phyloP scores from a whole-genome alignment of 441 rosid species.

The Adansonia gregorii region DNA sequence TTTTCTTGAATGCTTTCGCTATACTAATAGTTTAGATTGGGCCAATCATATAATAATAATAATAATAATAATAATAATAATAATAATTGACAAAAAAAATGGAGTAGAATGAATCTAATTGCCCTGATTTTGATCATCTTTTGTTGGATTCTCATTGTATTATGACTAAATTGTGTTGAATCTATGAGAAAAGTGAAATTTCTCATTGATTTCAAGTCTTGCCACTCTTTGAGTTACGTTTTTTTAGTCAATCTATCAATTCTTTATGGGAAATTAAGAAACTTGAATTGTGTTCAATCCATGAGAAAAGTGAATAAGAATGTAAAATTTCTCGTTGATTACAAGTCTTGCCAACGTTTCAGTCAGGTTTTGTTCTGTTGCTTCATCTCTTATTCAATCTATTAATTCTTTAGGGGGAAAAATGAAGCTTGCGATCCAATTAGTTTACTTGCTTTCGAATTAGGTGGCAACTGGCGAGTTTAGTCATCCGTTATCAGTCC shows the following conservation, averaged over 20 bases:
- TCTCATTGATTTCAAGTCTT: background rate
- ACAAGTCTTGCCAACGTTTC: too few species aligned
- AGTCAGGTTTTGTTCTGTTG: too few species aligned
- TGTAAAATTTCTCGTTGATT: background rate
- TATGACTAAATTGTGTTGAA: constrained; percentile 5
- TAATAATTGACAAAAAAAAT: background rate
- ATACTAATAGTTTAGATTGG: background rate
- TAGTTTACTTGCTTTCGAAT: background rate
- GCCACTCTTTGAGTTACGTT: background rate
- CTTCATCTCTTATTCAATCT: too few species aligned
- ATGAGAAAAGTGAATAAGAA: background rate
- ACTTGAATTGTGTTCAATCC: background rate
- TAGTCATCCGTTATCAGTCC: background rate
- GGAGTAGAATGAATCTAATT: background rate
- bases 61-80: too few species aligned
- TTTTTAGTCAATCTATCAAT: background rate
- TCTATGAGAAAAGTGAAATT: background rate
- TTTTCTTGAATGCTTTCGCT: background rate
- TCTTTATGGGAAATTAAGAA: background rate
- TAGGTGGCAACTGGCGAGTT: background rate
- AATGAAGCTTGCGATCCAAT: background rate
- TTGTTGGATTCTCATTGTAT: background rate
- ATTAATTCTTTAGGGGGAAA: too few species aligned
- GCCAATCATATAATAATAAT: background rate
- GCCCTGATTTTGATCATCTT: background rate